Conservation (phyloP, 2,329 filamentous ascomycete species). For the Conoideocrella luteorostrata region DNA sequence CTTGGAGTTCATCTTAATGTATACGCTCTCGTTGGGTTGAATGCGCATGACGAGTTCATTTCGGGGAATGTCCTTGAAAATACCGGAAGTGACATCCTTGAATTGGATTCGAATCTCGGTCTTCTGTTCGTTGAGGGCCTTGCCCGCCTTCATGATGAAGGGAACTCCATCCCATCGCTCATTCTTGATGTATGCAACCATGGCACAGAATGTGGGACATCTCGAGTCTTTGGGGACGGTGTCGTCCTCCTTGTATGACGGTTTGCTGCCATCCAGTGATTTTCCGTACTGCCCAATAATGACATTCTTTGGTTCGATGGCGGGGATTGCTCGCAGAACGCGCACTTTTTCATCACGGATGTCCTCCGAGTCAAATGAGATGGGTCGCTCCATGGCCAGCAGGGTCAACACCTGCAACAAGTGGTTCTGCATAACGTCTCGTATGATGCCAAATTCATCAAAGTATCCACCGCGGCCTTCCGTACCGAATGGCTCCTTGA, state of each 20-base stretch:
- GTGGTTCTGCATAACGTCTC: slow-evolving; percentile 99
- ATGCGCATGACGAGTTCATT: slow-evolving; percentile 99
- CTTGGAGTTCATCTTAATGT: slow-evolving; percentile 99
- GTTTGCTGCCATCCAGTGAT: slow-evolving; percentile 93
- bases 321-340: slow-evolving; percentile 85
- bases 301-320: slow-evolving; percentile 98
- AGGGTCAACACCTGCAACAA: slow-evolving; percentile 92
- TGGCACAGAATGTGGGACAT: slow-evolving; percentile 95
- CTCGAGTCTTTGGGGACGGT: slow-evolving; percentile 95
- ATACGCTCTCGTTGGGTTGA: slow-evolving; percentile 98
- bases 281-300: slow-evolving; percentile 98
- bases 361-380: slow-evolving; percentile 96
- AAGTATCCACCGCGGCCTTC: slow-evolving; percentile 98
- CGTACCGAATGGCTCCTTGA: slow-evolving; percentile 98
- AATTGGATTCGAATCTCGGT: slow-evolving; percentile 99
- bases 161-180: slow-evolving; percentile 98
- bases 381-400: slow-evolving; percentile 94
- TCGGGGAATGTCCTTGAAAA: slow-evolving; percentile 98
- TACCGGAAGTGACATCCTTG: slow-evolving; percentile 98
- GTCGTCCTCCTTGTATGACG: slow-evolving; percentile 96
- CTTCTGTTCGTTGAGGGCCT: slow-evolving; percentile 98
- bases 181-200: slow-evolving; percentile 98
- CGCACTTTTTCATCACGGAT: slow-evolving; percentile 98
- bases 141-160: slow-evolving; percentile 98
- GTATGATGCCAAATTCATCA: slow-evolving; percentile 98